Base-by-base conservation (phyloP, 2,329 filamentous ascomycete species). In the Beauveria sp. region DNA sequence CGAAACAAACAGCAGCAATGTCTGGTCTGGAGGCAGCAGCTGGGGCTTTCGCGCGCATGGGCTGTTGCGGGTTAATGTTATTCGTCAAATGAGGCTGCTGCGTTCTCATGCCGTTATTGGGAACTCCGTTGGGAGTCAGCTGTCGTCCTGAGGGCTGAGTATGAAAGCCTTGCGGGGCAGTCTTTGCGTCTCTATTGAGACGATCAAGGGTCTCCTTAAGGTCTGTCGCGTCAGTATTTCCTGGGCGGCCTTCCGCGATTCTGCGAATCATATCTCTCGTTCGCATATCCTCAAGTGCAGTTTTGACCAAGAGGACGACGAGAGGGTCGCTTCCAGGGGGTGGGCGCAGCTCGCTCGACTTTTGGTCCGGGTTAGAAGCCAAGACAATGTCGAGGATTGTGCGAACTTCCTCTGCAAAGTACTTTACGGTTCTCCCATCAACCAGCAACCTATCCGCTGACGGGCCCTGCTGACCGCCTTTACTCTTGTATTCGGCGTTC, bases 1-100 rank as follows among this genome's bases (percentile, higher is more conserved):
- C 87, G 63, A 91, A 83, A 1, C 88, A 83, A 16, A 89, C 77
- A n/a, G 85, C 85, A 1, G 84, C 80, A 48, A 87, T 81, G 61
- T 87, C 86, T 28, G 82, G 81, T 66, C 83, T 85, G 2, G 78
- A 72, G 8, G 71, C 69, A 20, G 80, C 80, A 2, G 80, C 77
- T 1, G 83, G 83, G 0, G 83, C 84, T 66, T 86, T 87, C 6
- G 84, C 85, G 28, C 83, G 80, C 9, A 86, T 69, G 3, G 83
- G 79, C 66, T 86, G 84, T 51, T 80, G 55, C 2, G 20, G 77
- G 7, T 79, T 76, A 58, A 64, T 71, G 52, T 66, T 68, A 37
- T 66, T 65, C n/a, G 47, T 26, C 20, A 55, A 20, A 10, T 59
- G 64, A 12, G 51, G 61, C 43, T 61, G 55, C 30, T 64, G 60